Evolutionary conservation across 1,284 basidiomycete species (phyloP).

Genomic region (Mycosarcoma mackinlayi): DNA sequence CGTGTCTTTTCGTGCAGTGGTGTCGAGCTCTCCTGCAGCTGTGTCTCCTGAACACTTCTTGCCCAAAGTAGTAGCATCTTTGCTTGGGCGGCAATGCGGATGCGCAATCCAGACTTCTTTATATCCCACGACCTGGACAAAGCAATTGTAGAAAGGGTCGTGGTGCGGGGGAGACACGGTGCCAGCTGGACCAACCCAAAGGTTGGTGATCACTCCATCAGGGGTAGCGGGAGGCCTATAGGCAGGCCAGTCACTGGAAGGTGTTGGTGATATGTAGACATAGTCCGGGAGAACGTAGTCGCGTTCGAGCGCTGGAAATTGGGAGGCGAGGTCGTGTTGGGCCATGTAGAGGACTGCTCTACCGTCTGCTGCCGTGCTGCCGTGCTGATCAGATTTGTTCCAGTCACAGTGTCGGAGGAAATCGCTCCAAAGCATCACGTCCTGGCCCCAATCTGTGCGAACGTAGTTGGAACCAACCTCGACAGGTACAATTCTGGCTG

Average conservation of each 20-base stretch:
- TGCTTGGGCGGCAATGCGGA: slow-evolving; percentile 64
- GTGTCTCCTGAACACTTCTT: not conserved
- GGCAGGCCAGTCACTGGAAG: slow-evolving; percentile 58
- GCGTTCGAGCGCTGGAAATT: slow-evolving; percentile 80
- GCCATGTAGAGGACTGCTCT: slow-evolving; percentile 82
- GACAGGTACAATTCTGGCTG: slow-evolving; percentile 85
- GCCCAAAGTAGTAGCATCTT: not conserved
- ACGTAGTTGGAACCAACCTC: slow-evolving; percentile 90
- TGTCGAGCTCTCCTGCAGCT: not conserved
- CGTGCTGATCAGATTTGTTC: slow-evolving; percentile 24
- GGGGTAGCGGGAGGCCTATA: slow-evolving; percentile 78
- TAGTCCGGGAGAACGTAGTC: slow-evolving; percentile 89
- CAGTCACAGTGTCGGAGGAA: slow-evolving; percentile 76
- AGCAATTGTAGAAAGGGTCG: slow-evolving; percentile 94
- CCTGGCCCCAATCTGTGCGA: slow-evolving; percentile 82
- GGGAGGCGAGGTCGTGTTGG: slow-evolving; percentile 84
- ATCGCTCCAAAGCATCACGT: slow-evolving; percentile 79
- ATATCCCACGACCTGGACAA: slow-evolving; percentile 84
- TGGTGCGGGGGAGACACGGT: slow-evolving; percentile 89
- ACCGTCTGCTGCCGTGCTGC: not conserved
- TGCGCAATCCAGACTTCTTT: slow-evolving; percentile 95
- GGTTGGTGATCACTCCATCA: slow-evolving; percentile 77
- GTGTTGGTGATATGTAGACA: slow-evolving; percentile 77
- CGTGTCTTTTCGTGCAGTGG: not conserved
- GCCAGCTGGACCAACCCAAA: slow-evolving; percentile 85